These are phyloP conservation scores for Prunus dulcis DNA, from an alignment of 306 rosid species.

Conservation along the genomic window DNA sequence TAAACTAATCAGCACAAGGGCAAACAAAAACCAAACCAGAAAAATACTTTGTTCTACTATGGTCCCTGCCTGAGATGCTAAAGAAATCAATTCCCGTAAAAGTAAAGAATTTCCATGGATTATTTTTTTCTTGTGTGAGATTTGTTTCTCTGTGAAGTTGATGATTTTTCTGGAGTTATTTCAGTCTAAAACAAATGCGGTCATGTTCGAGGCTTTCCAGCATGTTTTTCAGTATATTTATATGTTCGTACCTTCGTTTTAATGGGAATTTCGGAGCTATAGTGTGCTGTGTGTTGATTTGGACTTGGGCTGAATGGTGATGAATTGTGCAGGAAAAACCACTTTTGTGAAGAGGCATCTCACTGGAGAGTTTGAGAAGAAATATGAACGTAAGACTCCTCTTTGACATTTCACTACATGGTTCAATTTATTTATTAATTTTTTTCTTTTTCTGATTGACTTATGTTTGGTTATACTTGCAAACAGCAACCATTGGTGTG, in stretches of 20 bases:
- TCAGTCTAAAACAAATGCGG: too few relatives aligned
- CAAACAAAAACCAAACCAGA: too few relatives aligned
- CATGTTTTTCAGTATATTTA: neutral
- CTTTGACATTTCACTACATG: neutral
- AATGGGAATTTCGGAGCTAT: neutral
- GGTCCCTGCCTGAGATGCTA: too few relatives aligned
- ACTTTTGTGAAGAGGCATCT: conserved; percentile 75
- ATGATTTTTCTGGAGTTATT: neutral
- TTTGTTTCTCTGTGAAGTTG: neutral
- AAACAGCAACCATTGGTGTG: conserved; percentile 74
- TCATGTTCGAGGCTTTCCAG: neutral
- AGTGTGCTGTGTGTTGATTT: neutral
- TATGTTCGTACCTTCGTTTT: neutral
- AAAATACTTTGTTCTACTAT: too few relatives aligned
- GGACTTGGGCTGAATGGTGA: neutral
- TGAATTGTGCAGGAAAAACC: conserved; percentile 51
- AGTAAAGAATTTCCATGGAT: too few relatives aligned
- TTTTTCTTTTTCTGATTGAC: neutral
- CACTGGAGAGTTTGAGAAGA: conserved; percentile 83
- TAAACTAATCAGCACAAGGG: neutral
- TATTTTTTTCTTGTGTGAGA: neutral
- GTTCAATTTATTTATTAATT: neutral
- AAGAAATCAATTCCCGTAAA: too few relatives aligned
- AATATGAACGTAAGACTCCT: conserved; percentile 56
- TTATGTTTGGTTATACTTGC: neutral